Evolutionary conservation across 495 filamentous ascomycete genomes (phyloP).

Genomic region (Penicillium longicatenatum): DNA sequence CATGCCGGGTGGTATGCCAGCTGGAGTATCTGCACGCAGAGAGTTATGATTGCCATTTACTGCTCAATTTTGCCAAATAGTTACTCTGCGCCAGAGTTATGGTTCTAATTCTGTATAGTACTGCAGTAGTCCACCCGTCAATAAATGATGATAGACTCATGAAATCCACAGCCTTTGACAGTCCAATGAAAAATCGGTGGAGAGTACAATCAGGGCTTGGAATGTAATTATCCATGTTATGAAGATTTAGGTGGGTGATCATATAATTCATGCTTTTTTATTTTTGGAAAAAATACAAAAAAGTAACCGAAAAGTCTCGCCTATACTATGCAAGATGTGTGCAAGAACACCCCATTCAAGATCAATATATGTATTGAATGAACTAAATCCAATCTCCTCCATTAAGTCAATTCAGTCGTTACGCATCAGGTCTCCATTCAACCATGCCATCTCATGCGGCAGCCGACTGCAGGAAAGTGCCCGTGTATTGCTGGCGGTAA

Average conservation of each 20-base stretch:
- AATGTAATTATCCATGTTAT: no score
- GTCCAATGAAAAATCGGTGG: no score
- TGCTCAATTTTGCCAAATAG: not conserved
- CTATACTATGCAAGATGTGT: no score
- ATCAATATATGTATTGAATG: not conserved
- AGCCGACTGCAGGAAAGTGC: constrained; percentile 30
- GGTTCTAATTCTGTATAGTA: not conserved
- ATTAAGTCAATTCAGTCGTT: constrained; percentile 20
- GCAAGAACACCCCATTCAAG: not conserved
- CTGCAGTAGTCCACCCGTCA: not conserved
- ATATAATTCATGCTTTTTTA: no score
- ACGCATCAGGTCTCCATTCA: constrained; percentile 16
- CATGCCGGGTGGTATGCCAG: constrained; percentile 39
- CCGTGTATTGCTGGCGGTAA: constrained; percentile 75
- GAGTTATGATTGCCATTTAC: not conserved
- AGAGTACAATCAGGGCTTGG: no score
- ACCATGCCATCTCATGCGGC: constrained; percentile 22
- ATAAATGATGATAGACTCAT: not conserved
- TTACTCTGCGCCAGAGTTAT: not conserved
- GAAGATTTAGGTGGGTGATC: no score
- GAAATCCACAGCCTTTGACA: no score
- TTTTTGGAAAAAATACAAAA: no score
- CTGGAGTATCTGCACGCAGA: constrained; percentile 13
- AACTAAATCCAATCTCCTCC: constrained; percentile 1
- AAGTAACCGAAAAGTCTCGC: no score